Percentiles rank a stretch among this genome's conserved stretches.
Conservation (phyloP, 148 eudicot genomes). For the Amaranthus palmeri region DNA sequence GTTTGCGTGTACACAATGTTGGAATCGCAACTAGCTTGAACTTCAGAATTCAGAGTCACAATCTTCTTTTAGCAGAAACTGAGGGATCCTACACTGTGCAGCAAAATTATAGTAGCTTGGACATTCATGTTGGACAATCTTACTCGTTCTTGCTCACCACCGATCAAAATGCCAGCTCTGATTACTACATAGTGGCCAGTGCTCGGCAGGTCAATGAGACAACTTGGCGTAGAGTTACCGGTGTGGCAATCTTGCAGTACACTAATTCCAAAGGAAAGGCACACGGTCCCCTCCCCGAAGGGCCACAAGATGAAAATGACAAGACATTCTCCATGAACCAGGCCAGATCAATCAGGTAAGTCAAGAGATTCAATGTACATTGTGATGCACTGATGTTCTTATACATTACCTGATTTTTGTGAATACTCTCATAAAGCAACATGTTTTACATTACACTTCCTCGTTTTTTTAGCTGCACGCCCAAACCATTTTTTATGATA, state of each 20-base stretch:
- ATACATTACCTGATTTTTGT: too few relatives aligned
- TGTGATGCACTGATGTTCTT: constrained; percentile 1
- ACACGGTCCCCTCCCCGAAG: constrained; percentile 85
- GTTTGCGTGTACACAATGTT: constrained; percentile 87
- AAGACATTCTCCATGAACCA: constrained; percentile 96
- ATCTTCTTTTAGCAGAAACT: constrained; percentile 79
- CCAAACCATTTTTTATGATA: too few relatives aligned
- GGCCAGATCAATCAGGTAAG: constrained; percentile 95
- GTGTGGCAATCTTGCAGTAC: constrained; percentile 79
- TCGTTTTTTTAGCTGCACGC: too few relatives aligned
- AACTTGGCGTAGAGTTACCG: constrained; percentile 77
- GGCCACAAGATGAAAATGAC: constrained; percentile 84
- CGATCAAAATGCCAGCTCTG: constrained; percentile 96
- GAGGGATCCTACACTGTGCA: constrained; percentile 98
- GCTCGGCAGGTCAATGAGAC: constrained; percentile 82
- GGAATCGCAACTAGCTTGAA: constrained; percentile 90
- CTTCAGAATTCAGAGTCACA: constrained; percentile 91
- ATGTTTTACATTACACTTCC: too few relatives aligned
- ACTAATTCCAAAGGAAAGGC: constrained; percentile 95
- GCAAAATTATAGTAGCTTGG: constrained; percentile 90
- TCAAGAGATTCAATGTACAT: not conserved
- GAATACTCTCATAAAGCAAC: too few relatives aligned
- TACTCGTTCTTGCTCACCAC: constrained; percentile 90
- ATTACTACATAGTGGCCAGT: constrained; percentile 94
- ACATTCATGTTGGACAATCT: constrained; percentile 95